A percentile compares a stretch with the other conserved stretches of the same genome.
Conservation (phyloP, 331 rosid genomes). For the Spiraea crenata region DNA sequence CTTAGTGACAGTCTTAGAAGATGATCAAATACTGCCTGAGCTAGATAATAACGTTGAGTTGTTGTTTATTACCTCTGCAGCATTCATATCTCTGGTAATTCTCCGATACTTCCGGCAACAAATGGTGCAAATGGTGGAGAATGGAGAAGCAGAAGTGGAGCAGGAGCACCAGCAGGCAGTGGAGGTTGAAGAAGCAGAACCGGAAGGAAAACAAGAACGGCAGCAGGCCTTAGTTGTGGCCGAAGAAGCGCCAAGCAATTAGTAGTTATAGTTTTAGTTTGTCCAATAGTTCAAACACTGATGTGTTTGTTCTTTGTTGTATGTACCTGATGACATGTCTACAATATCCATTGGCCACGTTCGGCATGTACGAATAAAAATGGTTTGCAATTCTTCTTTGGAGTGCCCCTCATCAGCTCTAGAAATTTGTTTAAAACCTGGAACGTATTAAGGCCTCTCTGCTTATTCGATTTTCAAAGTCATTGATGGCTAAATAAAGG, state of each 20-base stretch:
- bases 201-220: slow-evolving; percentile 8
- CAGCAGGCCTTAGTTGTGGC: slow-evolving; percentile 23
- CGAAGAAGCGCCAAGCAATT: slow-evolving; percentile 10
- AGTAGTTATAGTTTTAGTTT: neutral
- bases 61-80: slow-evolving; percentile 37
- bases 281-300: neutral
- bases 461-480: too few relatives aligned
- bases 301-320: neutral
- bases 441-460: too few relatives aligned
- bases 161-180: slow-evolving; percentile 28
- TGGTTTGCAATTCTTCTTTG: neutral
- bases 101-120: slow-evolving; percentile 57
- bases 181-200: slow-evolving; percentile 20
- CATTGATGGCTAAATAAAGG: too few relatives aligned
- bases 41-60: too few relatives aligned
- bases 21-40: too few relatives aligned
- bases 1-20: too few relatives aligned
- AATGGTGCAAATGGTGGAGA: slow-evolving; percentile 37
- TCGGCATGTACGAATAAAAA: slow-evolving; percentile 7
- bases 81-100: slow-evolving; percentile 67
- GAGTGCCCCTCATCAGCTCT: neutral
- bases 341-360: neutral
- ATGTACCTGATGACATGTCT: neutral
- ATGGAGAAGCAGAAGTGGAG: slow-evolving; percentile 25
- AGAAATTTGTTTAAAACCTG: neutral